Conservation (phyloP, 2,329 filamentous ascomycete species). For the Nothophoma quercina region DNA sequence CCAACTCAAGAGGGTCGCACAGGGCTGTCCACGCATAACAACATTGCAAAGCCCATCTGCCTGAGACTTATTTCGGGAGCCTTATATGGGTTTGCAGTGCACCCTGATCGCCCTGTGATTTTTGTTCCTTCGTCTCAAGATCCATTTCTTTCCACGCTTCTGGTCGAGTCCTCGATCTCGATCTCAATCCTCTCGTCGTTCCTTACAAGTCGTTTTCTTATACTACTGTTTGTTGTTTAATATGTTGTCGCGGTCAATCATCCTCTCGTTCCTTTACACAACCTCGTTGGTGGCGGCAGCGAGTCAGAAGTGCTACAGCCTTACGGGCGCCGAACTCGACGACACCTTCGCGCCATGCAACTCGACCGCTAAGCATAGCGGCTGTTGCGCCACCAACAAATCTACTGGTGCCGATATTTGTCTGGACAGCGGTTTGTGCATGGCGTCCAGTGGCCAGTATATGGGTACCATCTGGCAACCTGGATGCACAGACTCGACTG, state of each 20-base stretch:
- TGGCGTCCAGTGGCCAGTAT: slow-evolving; percentile 38
- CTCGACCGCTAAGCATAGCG: slow-evolving; percentile 37
- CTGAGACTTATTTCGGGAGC: slow-evolving; percentile 25
- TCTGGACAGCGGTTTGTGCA: slow-evolving; percentile 44
- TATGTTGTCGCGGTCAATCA: slow-evolving; percentile 24
- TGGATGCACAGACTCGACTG: slow-evolving; percentile 47
- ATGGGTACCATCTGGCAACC: slow-evolving; percentile 45
- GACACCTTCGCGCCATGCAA: slow-evolving; percentile 41
- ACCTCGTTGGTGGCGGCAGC: slow-evolving; percentile 22
- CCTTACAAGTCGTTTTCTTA: not conserved
- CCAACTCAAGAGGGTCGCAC: slow-evolving; percentile 30
- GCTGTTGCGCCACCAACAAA: slow-evolving; percentile 42
- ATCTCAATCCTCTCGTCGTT: not conserved
- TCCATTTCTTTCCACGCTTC: slow-evolving; percentile 1
- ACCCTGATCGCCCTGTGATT: slow-evolving; percentile 7
- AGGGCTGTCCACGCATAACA: slow-evolving; percentile 34
- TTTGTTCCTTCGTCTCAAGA: slow-evolving; percentile 2
- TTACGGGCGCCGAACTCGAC: slow-evolving; percentile 41
- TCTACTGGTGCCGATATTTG: slow-evolving; percentile 39
- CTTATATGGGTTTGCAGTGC: slow-evolving; percentile 24
- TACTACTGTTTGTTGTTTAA: slow-evolving; percentile 21
- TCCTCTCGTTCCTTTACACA: slow-evolving; percentile 24
- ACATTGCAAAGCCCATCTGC: slow-evolving; percentile 27
- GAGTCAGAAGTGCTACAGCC: slow-evolving; percentile 40
- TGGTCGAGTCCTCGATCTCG: slow-evolving; percentile 5